phyloP scores from a whole-genome alignment of 2,329 filamentous ascomycete genomes.

The Xylaria sp. region DNA sequence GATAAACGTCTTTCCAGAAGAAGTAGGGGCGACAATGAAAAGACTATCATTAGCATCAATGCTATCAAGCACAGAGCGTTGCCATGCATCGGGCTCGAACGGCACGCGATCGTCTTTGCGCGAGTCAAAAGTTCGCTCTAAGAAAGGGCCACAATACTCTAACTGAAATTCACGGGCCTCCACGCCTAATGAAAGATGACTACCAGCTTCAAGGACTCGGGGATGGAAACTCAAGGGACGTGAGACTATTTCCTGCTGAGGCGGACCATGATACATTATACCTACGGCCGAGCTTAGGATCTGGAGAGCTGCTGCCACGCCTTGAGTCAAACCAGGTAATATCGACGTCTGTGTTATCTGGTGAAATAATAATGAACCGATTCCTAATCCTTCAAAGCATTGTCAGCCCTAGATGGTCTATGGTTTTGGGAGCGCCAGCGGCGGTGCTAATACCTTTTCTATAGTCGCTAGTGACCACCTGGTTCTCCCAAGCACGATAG shows the following conservation, averaged over 20 bases:
- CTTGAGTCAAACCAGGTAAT: conserved; percentile 32
- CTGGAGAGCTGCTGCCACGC: conserved; percentile 29
- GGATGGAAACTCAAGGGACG: conserved; percentile 31
- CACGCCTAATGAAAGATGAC: neutral
- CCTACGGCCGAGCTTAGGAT: conserved; percentile 29
- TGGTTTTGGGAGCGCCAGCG: neutral
- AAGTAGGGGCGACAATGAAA: conserved; percentile 81
- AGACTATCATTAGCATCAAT: conserved; percentile 77
- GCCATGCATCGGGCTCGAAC: conserved; percentile 82
- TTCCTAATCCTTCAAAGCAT: conserved; percentile 23
- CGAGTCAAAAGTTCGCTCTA: conserved; percentile 79
- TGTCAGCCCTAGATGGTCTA: conserved; percentile 4
- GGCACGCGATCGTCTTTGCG: conserved; percentile 72
- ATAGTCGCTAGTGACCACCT: neutral
- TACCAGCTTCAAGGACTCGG: conserved; percentile 6
- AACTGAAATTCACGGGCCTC: conserved; percentile 69
- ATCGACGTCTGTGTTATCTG: conserved; percentile 33
- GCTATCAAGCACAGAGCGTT: conserved; percentile 76
- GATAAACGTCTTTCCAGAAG: conserved; percentile 85
- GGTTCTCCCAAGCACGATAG: conserved; percentile 32
- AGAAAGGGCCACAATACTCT: conserved; percentile 74
- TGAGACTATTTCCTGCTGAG: conserved; percentile 16
- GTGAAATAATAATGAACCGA: conserved; percentile 40
- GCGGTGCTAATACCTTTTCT: conserved; percentile 30
- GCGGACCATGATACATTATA: conserved; percentile 24